Percentiles rank a stretch among this genome's conserved stretches.
Conservation (phyloP, 2,329 filamentous ascomycete genomes). For the Xylaria arbuscula region DNA sequence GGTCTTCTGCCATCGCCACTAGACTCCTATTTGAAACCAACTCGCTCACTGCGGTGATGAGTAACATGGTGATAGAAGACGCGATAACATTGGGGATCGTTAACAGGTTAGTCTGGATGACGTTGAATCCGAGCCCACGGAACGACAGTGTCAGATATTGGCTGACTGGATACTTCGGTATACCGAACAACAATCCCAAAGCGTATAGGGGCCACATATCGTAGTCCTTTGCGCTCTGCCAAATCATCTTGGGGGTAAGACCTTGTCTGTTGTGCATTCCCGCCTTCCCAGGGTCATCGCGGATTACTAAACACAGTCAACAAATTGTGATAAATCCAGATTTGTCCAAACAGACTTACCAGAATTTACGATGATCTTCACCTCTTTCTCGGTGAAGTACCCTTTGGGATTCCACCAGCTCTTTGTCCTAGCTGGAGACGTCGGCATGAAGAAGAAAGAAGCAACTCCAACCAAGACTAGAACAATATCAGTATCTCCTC, state of each 20-base stretch:
- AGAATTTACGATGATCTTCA: conserved; percentile 73
- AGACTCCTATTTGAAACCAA: conserved; percentile 61
- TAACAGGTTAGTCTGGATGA: conserved; percentile 65
- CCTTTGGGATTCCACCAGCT: conserved; percentile 66
- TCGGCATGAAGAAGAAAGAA: conserved; percentile 67
- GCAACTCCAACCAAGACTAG: conserved; percentile 61
- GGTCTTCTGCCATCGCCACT: conserved; percentile 59
- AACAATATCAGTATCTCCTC: conserved; percentile 54
- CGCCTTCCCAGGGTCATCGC: conserved; percentile 64
- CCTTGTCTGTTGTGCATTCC: conserved; percentile 64
- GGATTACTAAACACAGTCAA: conserved; percentile 54
- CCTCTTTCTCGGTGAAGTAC: conserved; percentile 72
- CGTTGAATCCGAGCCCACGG: conserved; percentile 47
- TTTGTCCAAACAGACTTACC: conserved; percentile 38
- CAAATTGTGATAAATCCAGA: not conserved
- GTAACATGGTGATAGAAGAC: conserved; percentile 61
- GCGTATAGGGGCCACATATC: conserved; percentile 60
- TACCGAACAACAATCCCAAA: conserved; percentile 53
- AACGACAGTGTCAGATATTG: conserved; percentile 46
- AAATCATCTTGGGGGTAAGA: conserved; percentile 57
- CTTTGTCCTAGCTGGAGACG: conserved; percentile 71
- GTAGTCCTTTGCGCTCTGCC: conserved; percentile 61
- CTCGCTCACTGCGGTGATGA: conserved; percentile 64
- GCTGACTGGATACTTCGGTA: conserved; percentile 58
- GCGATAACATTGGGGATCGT: conserved; percentile 61